These are phyloP conservation scores for Cadophora gregata DNA, from an alignment of 2,329 filamentous ascomycete species.

Conservation along the genomic window DNA sequence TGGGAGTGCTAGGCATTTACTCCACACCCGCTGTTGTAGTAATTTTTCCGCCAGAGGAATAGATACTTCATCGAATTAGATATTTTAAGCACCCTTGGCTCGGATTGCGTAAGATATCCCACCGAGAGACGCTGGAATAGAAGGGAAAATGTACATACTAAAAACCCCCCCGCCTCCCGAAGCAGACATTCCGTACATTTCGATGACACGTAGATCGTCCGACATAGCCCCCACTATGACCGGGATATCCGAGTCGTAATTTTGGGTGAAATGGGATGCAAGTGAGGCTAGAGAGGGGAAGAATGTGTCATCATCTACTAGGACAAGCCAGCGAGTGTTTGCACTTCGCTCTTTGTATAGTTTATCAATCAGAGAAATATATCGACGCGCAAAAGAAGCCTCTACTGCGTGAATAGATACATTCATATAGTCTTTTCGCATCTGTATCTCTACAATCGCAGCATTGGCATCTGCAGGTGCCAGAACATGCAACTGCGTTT, in stretches of 20 bases:
- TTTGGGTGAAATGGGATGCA: conserved; percentile 11
- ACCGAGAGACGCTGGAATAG: not conserved
- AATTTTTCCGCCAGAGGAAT: conserved; percentile 8
- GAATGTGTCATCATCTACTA: conserved; percentile 18
- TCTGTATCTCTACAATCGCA: not conserved
- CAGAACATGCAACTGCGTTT: conserved; percentile 11
- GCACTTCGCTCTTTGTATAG: conserved; percentile 15
- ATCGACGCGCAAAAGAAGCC: not conserved
- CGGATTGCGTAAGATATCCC: not conserved
- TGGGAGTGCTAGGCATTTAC: not conserved
- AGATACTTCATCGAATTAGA: not conserved
- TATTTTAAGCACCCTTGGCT: not conserved
- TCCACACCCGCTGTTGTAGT: not conserved
- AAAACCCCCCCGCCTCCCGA: conserved; percentile 16
- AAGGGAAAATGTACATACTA: not conserved
- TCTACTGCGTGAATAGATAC: conserved; percentile 7
- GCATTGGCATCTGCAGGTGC: conserved; percentile 3
- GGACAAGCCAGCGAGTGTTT: conserved; percentile 14
- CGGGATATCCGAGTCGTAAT: not conserved
- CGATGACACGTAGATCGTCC: conserved; percentile 12
- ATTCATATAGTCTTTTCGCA: conserved; percentile 10
- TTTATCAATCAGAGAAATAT: conserved; percentile 17
- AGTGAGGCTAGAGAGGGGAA: conserved; percentile 13
- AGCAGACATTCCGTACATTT: not conserved
- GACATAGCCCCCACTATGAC: conserved; percentile 1